Base-by-base conservation (phyloP, 345 rosid species). In the Cardamine chenopodiifolia region DNA sequence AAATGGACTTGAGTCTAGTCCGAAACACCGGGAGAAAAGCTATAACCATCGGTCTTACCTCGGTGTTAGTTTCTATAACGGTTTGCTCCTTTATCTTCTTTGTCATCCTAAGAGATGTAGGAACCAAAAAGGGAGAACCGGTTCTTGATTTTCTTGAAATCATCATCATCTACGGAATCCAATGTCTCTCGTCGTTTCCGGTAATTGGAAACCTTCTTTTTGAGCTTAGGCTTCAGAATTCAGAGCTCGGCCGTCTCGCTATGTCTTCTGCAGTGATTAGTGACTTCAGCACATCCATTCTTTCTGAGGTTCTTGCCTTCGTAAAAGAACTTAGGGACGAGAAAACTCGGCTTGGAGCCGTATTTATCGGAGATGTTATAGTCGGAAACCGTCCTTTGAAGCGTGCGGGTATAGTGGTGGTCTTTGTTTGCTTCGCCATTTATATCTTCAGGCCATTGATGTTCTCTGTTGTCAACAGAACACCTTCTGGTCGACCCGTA, bases 191-290 rank as follows among this genome's bases (percentile, higher is more conserved):
- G 3, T 56, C 86, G 5, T 80, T 81, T 59, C 83, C 88, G 0
- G 86, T 85, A 2, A 72, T 85, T 3, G 78, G 78, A 18, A 63
- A 70, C 64, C 85, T 89, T 49, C 85, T 89, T 18, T 69, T 66
- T 14, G 88, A 88, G 63, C 81, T 88, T 6, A 75, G 80, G 48
- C 74, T 86, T 25, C 77, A 81, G 31, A 86, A 86, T 60, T 80
- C 86, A 1, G 90, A 86, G 69, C 82, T 86, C 3, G 86, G 88
- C 0, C 84, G 86, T 10, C 59, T 86, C 0, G 85, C 83, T n/a
- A 73, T 86, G 62, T 77, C 87, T 5, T 72, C 90, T 4, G 84
- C 88, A 6, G 67, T 79, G 17, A 62, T 84, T 7, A 70, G 84
- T 47, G 81, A 86, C 42, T 11, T 80, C 55, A 67, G 68, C 54